Evolutionary conservation across 2,329 filamentous ascomycete species (phyloP), one percentile per base, ranked within the genome.

Genomic region (Penicillium sp.): DNA sequence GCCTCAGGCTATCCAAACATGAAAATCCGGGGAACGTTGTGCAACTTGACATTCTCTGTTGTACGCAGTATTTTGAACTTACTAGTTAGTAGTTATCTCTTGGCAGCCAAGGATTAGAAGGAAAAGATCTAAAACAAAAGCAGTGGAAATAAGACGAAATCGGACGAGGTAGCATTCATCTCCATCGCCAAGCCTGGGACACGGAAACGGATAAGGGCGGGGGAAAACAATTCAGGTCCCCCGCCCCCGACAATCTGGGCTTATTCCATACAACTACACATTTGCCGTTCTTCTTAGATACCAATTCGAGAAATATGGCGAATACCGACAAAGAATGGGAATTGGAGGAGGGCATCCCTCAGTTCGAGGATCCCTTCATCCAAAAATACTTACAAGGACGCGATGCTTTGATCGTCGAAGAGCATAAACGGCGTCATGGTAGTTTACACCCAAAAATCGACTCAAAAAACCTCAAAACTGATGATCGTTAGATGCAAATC

Each of bases 361-460:
- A 74, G 52, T 50, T 70, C 11, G 73, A 80, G 9, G 89, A 95
- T 61, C 82, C 86, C 0, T 90, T 95, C 68, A 80, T 96, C 39
- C 82, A 89, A 61, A 83, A 92, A 66, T 96, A 95, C 64, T 74
- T 95, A 33, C 72, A 81, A 36, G 89, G 89, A 18, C 82, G 91
- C 42, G 79, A 86, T 60, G 83, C 82, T 22, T 78, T 97, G 44
- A 86, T 95, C 49, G 77, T 78, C 14, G 81, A 95, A 65, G 93
- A 97, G 69, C 85, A 88, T 70, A 87, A 84, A 62, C 81, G 88
- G 63, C 83, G 91, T 51, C 90, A 89, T 67, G 90, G 89, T 87
- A 68, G 54, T 30, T 35, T 28, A 16, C 46, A 22, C 56, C 60
- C 10, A 62, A 46, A 46, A 42, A 46, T 38, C 47, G 37, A 9